Conservation (phyloP, 2,329 filamentous ascomycete species). For the Ceratocystis alfenasii region DNA sequence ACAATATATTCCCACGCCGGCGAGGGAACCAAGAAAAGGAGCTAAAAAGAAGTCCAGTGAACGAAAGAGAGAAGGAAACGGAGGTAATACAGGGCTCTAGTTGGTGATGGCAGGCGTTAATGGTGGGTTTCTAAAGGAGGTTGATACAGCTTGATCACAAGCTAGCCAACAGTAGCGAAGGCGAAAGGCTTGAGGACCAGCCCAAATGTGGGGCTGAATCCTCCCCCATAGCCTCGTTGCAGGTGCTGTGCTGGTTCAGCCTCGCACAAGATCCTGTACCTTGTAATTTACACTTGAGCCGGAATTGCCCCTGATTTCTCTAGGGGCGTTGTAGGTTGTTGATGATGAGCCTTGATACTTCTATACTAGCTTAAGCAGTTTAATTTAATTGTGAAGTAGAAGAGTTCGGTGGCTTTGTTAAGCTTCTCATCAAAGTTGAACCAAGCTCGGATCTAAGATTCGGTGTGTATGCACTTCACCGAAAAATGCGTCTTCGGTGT, state of each 20-base stretch:
- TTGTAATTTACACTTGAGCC: neutral
- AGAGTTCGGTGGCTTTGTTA: neutral
- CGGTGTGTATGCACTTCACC: neutral
- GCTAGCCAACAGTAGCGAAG: neutral
- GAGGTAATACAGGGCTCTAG: neutral
- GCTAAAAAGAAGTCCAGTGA: neutral
- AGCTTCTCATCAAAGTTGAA: neutral
- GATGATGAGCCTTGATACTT: neutral
- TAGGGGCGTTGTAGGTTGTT: neutral
- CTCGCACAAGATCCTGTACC: neutral
- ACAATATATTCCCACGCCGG: slow-evolving; percentile 2
- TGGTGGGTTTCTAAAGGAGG: slow-evolving; percentile 1
- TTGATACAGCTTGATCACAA: slow-evolving; percentile 6
- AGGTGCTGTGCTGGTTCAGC: neutral
- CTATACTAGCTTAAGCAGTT: neutral
- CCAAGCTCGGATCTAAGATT: neutral
- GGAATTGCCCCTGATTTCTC: neutral
- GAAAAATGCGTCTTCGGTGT: neutral
- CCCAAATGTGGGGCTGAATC: slow-evolving; percentile 2
- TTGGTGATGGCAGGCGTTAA: neutral
- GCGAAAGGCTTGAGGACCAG: neutral
- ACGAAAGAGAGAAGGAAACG: slow-evolving; percentile 3
- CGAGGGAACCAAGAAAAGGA: neutral
- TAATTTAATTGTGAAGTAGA: neutral
- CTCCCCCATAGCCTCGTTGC: neutral